These are phyloP conservation scores for Cryphonectria japonica DNA, from an alignment of 2,329 filamentous ascomycete species.

Conservation along the genomic window DNA sequence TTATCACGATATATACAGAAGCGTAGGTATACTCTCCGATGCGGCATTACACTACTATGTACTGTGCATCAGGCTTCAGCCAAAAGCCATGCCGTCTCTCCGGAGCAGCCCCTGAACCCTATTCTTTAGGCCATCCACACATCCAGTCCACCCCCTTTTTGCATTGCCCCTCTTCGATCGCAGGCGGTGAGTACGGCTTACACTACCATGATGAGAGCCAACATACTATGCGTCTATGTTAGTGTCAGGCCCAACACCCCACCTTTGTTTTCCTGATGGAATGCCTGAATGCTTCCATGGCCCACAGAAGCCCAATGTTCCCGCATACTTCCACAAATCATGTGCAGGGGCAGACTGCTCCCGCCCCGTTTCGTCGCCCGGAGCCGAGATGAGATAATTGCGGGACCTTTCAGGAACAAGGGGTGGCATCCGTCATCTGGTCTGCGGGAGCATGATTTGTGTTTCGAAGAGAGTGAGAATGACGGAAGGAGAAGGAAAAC, in stretches of 20 bases:
- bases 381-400: conserved; percentile 15
- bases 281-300: conserved; percentile 15
- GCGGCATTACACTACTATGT: neutral
- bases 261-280: neutral
- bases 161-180: neutral
- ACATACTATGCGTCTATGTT: neutral
- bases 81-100: neutral
- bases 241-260: neutral
- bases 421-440: neutral
- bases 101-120: conserved; percentile 6
- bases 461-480: conserved; percentile 3
- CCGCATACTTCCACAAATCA: conserved; percentile 11
- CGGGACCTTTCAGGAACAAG: neutral
- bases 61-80: neutral
- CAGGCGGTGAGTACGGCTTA: conserved; percentile 9
- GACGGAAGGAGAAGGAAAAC: neutral
- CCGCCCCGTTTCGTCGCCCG: conserved; percentile 5
- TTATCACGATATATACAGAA: neutral
- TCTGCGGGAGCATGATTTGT: neutral
- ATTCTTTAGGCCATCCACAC: neutral
- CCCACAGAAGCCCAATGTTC: conserved; percentile 6
- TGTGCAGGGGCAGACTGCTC: neutral
- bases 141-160: conserved; percentile 6
- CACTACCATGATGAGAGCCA: neutral
- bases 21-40: neutral